Evolutionary conservation across 768 basidiomycete genomes (phyloP), one percentile per base, ranked within the genome.

Genomic region (Sistotremastrum suecicum): DNA sequence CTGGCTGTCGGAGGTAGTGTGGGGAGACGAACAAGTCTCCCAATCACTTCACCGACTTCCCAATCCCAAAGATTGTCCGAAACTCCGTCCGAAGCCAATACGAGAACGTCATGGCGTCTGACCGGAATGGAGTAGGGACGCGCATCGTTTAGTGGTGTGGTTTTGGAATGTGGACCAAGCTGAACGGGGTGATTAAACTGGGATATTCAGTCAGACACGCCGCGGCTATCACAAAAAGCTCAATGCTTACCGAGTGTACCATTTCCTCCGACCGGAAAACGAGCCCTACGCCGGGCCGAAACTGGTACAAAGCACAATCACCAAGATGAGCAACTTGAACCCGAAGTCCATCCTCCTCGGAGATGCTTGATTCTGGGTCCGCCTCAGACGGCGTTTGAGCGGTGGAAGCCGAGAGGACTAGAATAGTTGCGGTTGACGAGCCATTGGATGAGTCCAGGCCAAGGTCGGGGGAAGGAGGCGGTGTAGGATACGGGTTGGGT

Each of bases 231-330:
- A 20, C 28, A 45, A 52, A 44, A 44, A 34, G 68, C 76, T 58
- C 20, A 20, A 20, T 20, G 20, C 20, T 20, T 56, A 78, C 77
- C 9, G 70, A 73, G 74, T 88, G 90, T 77, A 90, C 91, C 86
- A 94, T 92, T 61, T 95, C 92, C 38, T 85, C 76, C 42, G 80
- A 84, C 33, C 90, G 71, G 80, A 89, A 95, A 1, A 78, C 75
- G 39, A 95, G 78, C 45, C 76, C 68, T 39, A 83, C 75, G 5
- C 74, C 80, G 7, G 61, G 53, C 2, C 91, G 76, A 12, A 97
- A 77, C 20, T 95, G 70, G 72, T 87, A 82, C 28, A 80, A 80
- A 74, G 83, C 83, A 58, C 88, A 88, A 55, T 92, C 88, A 6
- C 89, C 88, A 5, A 92, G 60, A 53, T 90, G 85, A 0, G 87